Evolutionary conservation across 179 eudicot genomes (phyloP), one percentile per base, ranked within the genome.

Genomic region (Nepenthes alata): DNA sequence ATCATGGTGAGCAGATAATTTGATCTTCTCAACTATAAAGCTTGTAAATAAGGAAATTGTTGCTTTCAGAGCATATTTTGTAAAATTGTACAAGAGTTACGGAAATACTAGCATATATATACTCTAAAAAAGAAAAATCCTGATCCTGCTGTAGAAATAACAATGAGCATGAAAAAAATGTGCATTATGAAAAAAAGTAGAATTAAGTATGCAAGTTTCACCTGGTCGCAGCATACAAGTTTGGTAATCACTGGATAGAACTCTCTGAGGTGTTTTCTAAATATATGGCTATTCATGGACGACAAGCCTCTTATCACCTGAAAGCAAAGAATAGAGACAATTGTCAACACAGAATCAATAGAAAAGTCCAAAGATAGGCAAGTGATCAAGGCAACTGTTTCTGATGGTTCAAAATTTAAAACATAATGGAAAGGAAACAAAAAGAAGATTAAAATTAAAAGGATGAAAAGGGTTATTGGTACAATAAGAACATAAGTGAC

Each of bases 141-240:
- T n/a, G 16, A n/a, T 52, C 16, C n/a, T 52, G 55, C 15, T 11
- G 47, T 11, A 53, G 68, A 64, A 37, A 51, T 49, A 59, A 52
- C 11, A 5, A 36, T 7, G 45, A 4, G 8, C 45, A 7, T 41
- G 45, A n/a, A 7, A 34, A 14, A 25, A 11, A 51, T 8, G 37
- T 39, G 45, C 47, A 11, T 11, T 15, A 63, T 47, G 6, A 59
- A 13, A 55, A 38, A 45, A 47, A 44, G 63, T 11, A 51, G 49
- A 55, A 11, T 53, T 50, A 35, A 12, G 66, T 59, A 58, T 50
- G 60, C 35, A 51, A 48, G 56, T 25, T 58, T 79, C 73, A 93
- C 98, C 98, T 89, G 98, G 80, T 93, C 96, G 64, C 95, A 86
- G 81, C 98, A 89, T 62, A 93, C 86, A 68, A 93, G 93, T 68